phyloP scores from a whole-genome alignment of 2,329 filamentous ascomycete species.

The Epichloe elymi region DNA sequence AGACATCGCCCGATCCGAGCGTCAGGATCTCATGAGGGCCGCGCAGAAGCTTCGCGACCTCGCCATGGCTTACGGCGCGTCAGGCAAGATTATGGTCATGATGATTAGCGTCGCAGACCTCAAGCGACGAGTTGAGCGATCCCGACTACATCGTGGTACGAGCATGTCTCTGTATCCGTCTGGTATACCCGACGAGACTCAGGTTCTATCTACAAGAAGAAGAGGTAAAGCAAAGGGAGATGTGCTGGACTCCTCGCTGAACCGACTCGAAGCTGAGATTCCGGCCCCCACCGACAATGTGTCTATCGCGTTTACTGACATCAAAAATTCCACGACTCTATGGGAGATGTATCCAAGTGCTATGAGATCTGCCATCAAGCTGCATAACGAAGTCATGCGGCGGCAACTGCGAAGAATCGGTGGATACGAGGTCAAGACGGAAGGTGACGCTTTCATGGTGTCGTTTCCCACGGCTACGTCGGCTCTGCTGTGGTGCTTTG shows the following conservation, averaged over 20 bases:
- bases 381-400: constrained; percentile 95
- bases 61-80: constrained; percentile 89
- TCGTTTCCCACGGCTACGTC: constrained; percentile 94
- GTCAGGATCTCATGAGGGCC: constrained; percentile 83
- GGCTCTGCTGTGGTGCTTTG: constrained; percentile 90
- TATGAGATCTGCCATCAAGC: constrained; percentile 92
- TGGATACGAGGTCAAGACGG: constrained; percentile 97
- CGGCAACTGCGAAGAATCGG: constrained; percentile 85
- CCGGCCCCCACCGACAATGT: constrained; percentile 83
- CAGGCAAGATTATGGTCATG: constrained; percentile 97
- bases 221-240: constrained; percentile 49
- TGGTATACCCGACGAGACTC: constrained; percentile 55
- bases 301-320: constrained; percentile 94
- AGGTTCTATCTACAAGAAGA: constrained; percentile 51
- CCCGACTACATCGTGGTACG: constrained; percentile 58
- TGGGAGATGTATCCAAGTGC: constrained; percentile 94
- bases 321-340: constrained; percentile 91
- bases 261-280: constrained; percentile 78
- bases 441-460: constrained; percentile 99
- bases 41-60: constrained; percentile 89
- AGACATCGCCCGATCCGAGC: constrained; percentile 78
- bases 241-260: constrained; percentile 74
- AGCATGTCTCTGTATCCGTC: constrained; percentile 78
- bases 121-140: constrained; percentile 67
- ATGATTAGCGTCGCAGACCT: constrained; percentile 87